These are phyloP conservation scores for Botrytis fragariae DNA, from an alignment of 2,329 filamentous ascomycete species.

Conservation along the genomic window DNA sequence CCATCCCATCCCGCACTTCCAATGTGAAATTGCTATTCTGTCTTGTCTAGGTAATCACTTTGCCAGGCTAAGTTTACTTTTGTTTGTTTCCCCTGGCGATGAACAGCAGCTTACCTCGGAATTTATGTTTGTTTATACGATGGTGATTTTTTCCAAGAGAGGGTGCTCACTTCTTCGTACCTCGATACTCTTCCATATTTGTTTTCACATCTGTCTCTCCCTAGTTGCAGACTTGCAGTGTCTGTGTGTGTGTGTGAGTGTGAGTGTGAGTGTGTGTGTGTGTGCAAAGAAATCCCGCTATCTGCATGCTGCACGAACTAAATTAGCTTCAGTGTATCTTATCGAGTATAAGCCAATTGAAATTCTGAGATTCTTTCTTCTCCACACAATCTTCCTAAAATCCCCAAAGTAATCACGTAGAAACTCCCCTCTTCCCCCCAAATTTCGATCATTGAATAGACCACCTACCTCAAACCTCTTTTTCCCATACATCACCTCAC, in stretches of 20 bases:
- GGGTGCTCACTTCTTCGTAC: background rate
- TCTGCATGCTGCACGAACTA: constrained; percentile 19
- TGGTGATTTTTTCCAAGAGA: background rate
- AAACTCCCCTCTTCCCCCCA: background rate
- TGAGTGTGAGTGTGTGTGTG: background rate
- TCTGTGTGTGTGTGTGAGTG: background rate
- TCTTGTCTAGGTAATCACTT: background rate
- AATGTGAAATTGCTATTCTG: background rate
- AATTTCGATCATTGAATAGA: background rate
- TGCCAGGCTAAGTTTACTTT: background rate
- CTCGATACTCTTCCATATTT: background rate
- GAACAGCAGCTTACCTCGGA: background rate
- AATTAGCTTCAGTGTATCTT: constrained; percentile 14
- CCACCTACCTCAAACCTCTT: background rate
- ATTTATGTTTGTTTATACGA: background rate
- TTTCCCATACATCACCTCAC: background rate
- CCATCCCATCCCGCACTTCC: background rate
- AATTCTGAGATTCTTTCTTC: background rate
- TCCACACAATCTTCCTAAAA: background rate
- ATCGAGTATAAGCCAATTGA: constrained; percentile 15
- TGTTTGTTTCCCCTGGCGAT: background rate
- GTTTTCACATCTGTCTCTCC: background rate
- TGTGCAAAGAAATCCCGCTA: constrained; percentile 17
- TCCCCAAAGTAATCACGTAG: background rate
- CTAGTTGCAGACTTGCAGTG: background rate